These are phyloP conservation scores for Nothophytophthora sp. DNA, from an alignment of 352 stramenopile species.

Conservation along the genomic window DNA sequence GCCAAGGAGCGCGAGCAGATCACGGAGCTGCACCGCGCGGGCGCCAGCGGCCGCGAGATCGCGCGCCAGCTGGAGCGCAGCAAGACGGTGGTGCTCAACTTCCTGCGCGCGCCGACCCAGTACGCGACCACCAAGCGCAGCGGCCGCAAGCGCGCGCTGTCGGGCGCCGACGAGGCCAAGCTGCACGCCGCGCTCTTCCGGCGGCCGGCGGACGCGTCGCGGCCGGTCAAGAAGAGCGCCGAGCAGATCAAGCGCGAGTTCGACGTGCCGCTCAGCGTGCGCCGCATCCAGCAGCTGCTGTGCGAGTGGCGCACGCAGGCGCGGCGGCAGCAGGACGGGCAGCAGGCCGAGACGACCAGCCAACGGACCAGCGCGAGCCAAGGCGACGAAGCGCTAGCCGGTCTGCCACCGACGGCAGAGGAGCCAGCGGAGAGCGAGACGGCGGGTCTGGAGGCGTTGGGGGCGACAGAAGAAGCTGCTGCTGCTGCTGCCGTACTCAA, in stretches of 20 bases:
- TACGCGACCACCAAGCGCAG: conserved; percentile 57
- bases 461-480: too few relatives aligned
- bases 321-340: conserved; percentile 18
- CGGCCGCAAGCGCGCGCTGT: conserved; percentile 50
- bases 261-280: conserved; percentile 47
- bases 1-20: conserved; percentile 48
- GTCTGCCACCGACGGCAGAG: too few relatives aligned
- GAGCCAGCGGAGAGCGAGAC: too few relatives aligned
- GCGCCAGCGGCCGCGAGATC: conserved; percentile 52
- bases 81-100: conserved; percentile 69
- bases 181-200: conserved; percentile 38
- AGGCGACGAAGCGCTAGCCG: too few relatives aligned
- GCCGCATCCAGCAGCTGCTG: conserved; percentile 58
- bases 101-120: conserved; percentile 39
- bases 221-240: conserved; percentile 35
- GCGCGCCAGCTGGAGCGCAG: conserved; percentile 44
- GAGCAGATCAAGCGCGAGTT: conserved; percentile 53
- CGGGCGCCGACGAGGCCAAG: conserved; percentile 38
- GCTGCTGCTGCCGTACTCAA: too few relatives aligned
- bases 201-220: background rate
- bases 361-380: background rate
- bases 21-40: conserved; percentile 31
- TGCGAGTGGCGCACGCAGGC: conserved; percentile 45
- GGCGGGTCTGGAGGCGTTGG: too few relatives aligned
- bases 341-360: conserved; percentile 10